Base-by-base conservation (phyloP, 192 early-diverging fungal species). In the Coemansia sp. region DNA sequence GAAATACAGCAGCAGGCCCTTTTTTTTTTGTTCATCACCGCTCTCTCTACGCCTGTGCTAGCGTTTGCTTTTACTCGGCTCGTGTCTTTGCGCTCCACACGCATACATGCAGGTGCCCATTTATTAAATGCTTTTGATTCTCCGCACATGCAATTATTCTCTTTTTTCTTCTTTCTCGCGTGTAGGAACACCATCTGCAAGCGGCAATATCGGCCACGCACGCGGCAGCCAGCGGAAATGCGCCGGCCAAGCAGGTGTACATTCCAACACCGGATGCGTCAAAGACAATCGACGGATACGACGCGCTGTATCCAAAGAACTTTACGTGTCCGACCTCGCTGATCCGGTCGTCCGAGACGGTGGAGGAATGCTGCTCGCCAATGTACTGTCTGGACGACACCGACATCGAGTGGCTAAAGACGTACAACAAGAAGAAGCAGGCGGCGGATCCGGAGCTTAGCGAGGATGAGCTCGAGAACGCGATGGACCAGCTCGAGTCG, bases 211-310 rank as follows among this genome's bases (percentile, higher is more conserved):
- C 89, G 55, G 89, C 95, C 5, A 87, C 89, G 11, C 88, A 90
- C 54, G 87, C 87, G 9, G 86, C 88, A 5, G 86, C 84, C 11
- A 85, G 83, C 7, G 87, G 91, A 25, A 84, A 86, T 7, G 84
- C 84, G 49, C 76, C 76, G 13, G 72, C 65, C 10, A 72, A 85
- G 51, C 87, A 88, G 46, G 82, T 86, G 25, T 90, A 89, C 68
- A 98, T 99, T 75, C 96, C 97, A 9, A 95, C 93, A 1, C 97
- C 97, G 6, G 93, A 96, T 84, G 96, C 97, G 17, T 92, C 90
- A 22, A 71, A 78, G 25, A 76, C 79, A 41, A 83, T 93, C 14
- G 79, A 83, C 25, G 86, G 90, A 10, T 96, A 92, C 65, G 82
- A 85, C 10, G 72, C 82, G 49, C 87, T 90, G 64, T 96, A 98